These are phyloP conservation scores for Cryptosporidium sp. DNA, from an alignment of 169 alveolate genomes.

Conservation along the genomic window DNA sequence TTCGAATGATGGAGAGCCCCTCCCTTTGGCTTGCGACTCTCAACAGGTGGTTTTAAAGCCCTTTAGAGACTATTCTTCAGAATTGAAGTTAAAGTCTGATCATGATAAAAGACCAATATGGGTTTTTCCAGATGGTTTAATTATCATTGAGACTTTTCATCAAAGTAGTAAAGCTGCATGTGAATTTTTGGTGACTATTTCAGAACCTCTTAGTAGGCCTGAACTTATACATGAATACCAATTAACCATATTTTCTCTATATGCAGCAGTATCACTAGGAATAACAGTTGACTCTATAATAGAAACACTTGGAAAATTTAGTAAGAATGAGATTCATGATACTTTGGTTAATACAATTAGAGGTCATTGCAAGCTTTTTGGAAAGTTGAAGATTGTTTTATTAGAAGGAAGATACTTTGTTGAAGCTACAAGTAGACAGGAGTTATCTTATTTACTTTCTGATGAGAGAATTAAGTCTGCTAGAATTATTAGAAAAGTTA, in stretches of 20 bases:
- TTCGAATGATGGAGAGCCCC: neutral
- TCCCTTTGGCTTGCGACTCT: conserved; percentile 71
- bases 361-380: conserved; percentile 84
- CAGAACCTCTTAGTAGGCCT: conserved; percentile 98
- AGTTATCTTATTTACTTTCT: conserved; percentile 86
- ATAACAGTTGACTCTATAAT: conserved; percentile 93
- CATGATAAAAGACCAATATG: conserved; percentile 89
- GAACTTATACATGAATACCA: conserved; percentile 96
- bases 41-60: conserved; percentile 61
- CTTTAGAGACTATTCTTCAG: conserved; percentile 85
- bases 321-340: conserved; percentile 91
- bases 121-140: conserved; percentile 91
- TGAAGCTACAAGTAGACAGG: conserved; percentile 89
- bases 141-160: conserved; percentile 86
- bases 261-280: conserved; percentile 98
- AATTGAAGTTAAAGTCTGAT: conserved; percentile 83
- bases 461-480: conserved; percentile 87
- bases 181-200: conserved; percentile 96
- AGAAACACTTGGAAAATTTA: conserved; percentile 89
- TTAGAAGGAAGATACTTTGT: conserved; percentile 93
- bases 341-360: conserved; percentile 87
- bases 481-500: conserved; percentile 74
- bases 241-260: conserved; percentile 89
- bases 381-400: conserved; percentile 93
- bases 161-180: conserved; percentile 91